Evolutionary conservation across 495 filamentous ascomycete species (phyloP).

Genomic region (Talaromyces liani): DNA sequence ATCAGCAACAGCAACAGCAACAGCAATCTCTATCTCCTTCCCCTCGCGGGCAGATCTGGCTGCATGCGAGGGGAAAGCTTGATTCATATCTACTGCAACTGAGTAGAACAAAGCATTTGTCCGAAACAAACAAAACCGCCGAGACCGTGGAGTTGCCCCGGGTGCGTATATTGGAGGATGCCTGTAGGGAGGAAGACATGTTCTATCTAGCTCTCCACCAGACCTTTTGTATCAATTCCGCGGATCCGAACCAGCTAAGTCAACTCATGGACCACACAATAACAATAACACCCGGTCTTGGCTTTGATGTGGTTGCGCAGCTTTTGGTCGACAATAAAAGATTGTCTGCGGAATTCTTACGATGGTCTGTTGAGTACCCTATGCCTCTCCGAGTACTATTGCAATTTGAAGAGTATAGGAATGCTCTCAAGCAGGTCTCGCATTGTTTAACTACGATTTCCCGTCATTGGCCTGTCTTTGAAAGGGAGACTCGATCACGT

Average conservation of each 20-base stretch:
- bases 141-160: conserved; percentile 42
- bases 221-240: conserved; percentile 50
- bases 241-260: conserved; percentile 12
- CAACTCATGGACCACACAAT: conserved; percentile 11
- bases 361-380: conserved; percentile 51
- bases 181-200: conserved; percentile 45
- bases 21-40: background rate
- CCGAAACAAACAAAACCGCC: background rate
- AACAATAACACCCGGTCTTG: conserved; percentile 13
- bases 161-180: conserved; percentile 47
- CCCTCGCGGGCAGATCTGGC: conserved; percentile 11
- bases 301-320: conserved; percentile 21
- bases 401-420: conserved; percentile 16
- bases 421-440: conserved; percentile 20
- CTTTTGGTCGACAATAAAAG: conserved; percentile 29
- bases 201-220: conserved; percentile 66
- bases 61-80: conserved; percentile 8
- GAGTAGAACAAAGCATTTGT: conserved; percentile 10
- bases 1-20: background rate
- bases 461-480: conserved; percentile 22
- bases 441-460: conserved; percentile 28
- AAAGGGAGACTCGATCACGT: conserved; percentile 19
- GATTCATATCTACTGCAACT: conserved; percentile 10
- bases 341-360: conserved; percentile 27
- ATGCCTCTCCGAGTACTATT: conserved; percentile 21